These are phyloP conservation scores for Xerocomellus dryophilus DNA, from an alignment of 768 basidiomycete species.

Conservation along the genomic window DNA sequence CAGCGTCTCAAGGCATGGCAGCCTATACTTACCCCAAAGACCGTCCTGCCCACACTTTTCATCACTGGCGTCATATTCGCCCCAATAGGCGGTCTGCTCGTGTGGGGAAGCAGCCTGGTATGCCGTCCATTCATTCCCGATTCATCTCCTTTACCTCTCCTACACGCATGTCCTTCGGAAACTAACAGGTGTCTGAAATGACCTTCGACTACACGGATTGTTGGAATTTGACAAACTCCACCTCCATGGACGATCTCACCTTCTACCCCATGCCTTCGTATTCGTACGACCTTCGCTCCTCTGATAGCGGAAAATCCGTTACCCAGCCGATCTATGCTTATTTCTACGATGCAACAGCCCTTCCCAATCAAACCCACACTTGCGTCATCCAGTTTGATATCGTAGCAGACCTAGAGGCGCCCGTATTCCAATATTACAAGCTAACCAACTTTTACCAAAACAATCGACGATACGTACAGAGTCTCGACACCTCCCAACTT, in stretches of 20 bases:
- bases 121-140: constrained; percentile 28
- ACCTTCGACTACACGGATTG: constrained; percentile 95
- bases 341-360: constrained; percentile 46
- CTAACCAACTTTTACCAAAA: constrained; percentile 97
- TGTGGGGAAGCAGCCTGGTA: constrained; percentile 81
- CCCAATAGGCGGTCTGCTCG: constrained; percentile 90
- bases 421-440: constrained; percentile 95
- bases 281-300: constrained; percentile 62
- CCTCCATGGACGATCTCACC: constrained; percentile 30
- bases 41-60: constrained; percentile 94
- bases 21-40: constrained; percentile 97
- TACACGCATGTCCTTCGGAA: not conserved
- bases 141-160: constrained; percentile 14
- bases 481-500: constrained; percentile 80
- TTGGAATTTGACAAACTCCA: constrained; percentile 52
- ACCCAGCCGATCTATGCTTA: constrained; percentile 73
- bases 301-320: constrained; percentile 46
- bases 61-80: constrained; percentile 93
- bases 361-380: constrained; percentile 46
- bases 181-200: constrained; percentile 78
- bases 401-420: constrained; percentile 66
- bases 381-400: constrained; percentile 84
- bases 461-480: constrained; percentile 96
- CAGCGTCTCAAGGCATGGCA: constrained; percentile 99
- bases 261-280: constrained; percentile 61